phyloP scores from a whole-genome alignment of 352 stramenopile species.

The Pythium pyrilobum region DNA sequence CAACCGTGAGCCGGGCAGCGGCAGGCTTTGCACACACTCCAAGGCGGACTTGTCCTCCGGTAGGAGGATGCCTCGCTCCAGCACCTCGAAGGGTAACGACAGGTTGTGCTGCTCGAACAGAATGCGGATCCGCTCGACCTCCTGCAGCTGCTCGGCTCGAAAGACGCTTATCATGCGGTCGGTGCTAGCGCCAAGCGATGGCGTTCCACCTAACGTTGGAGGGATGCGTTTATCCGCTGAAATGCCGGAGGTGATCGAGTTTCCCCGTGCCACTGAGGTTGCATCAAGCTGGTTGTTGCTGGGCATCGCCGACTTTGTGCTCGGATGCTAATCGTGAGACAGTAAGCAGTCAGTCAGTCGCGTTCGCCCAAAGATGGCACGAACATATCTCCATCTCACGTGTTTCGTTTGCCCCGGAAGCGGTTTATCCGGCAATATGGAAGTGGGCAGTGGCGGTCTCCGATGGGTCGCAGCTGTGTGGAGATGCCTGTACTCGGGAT shows the following conservation, averaged over 20 bases:
- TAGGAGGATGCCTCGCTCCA: slow-evolving; percentile 54
- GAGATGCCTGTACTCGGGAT: slow-evolving; percentile 54
- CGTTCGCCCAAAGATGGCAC: too few species aligned
- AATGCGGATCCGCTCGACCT: slow-evolving; percentile 58
- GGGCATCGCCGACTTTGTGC: background rate
- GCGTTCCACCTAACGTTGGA: background rate
- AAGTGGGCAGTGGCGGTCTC: slow-evolving; percentile 11
- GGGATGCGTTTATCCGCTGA: too few species aligned
- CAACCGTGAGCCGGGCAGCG: slow-evolving; percentile 41
- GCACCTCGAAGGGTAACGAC: slow-evolving; percentile 22
- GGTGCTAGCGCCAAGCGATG: background rate
- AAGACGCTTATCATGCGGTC: slow-evolving; percentile 37
- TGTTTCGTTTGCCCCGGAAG: background rate
- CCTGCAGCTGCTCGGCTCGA: slow-evolving; percentile 42
- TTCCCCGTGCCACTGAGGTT: background rate
- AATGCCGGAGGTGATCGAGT: background rate
- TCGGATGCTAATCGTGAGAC: too few species aligned
- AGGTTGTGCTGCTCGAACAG: slow-evolving; percentile 57
- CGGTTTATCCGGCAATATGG: slow-evolving; percentile 10
- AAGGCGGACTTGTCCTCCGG: slow-evolving; percentile 49
- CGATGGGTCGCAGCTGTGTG: slow-evolving; percentile 19
- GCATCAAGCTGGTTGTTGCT: background rate
- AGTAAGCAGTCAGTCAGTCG: too few species aligned
- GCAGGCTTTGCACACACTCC: slow-evolving; percentile 48
- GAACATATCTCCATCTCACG: background rate